Evolutionary conservation across 257 asterid genomes (phyloP).

Genomic region (Salvia hispanica): DNA sequence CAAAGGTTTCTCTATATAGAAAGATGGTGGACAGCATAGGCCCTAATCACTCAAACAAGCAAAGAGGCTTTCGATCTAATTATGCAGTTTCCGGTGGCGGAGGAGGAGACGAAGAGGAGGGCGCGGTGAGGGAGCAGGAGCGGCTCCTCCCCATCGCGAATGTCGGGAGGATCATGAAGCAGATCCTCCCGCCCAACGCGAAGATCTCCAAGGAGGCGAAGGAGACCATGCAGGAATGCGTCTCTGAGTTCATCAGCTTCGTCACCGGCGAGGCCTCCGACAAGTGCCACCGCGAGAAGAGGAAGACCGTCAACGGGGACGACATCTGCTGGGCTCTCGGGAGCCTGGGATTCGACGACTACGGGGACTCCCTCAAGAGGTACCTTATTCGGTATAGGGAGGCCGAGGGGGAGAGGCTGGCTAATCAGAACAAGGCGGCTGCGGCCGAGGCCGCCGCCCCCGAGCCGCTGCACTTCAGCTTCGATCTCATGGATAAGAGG

Average conservation of each 20-base stretch:
- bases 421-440: conserved; percentile 38
- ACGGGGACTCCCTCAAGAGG: conserved; percentile 41
- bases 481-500: conserved; percentile 29
- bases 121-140: conserved; percentile 44
- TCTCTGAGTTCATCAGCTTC: conserved; percentile 63
- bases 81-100: neutral
- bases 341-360: conserved; percentile 55
- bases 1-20: conserved; percentile 22
- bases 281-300: conserved; percentile 51
- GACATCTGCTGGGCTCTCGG: conserved; percentile 57
- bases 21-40: conserved; percentile 36
- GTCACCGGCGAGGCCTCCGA: conserved; percentile 65
- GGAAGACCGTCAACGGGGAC: conserved; percentile 61
- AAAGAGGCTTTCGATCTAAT: neutral
- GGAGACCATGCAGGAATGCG: conserved; percentile 65
- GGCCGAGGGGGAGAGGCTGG: conserved; percentile 51
- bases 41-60: conserved; percentile 18
- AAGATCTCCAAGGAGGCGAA: conserved; percentile 59
- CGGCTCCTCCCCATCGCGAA: conserved; percentile 60
- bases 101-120: conserved; percentile 17
- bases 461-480: conserved; percentile 9
- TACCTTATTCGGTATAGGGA: conserved; percentile 46
- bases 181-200: conserved; percentile 57
- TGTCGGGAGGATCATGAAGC: conserved; percentile 61
- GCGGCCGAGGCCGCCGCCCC: neutral